Conservation (phyloP, 2,329 filamentous ascomycete species). For the Trichoderma atroviride region DNA sequence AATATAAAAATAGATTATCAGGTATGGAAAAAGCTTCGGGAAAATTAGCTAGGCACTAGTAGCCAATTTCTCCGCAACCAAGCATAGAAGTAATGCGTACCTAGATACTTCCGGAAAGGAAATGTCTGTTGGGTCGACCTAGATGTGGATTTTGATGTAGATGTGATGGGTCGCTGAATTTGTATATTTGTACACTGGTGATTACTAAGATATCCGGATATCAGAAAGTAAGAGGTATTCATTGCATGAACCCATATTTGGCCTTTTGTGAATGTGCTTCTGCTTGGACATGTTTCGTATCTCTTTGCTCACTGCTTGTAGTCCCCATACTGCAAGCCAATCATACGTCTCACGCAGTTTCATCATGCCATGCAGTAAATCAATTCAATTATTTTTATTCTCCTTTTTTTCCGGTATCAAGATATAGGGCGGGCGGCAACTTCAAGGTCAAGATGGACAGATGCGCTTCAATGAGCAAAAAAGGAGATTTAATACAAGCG, state of each 20-base stretch:
- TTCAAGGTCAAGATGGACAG: slow-evolving; percentile 16
- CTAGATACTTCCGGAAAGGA: no score
- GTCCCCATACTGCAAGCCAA: not conserved
- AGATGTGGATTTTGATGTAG: no score
- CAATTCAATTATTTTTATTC: slow-evolving; percentile 12
- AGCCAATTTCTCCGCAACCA: not conserved
- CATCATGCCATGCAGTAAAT: not conserved
- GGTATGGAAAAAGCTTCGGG: no score
- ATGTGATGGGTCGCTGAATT: no score
- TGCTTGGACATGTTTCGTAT: not conserved
- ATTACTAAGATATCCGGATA: no score
- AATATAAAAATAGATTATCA: not conserved
- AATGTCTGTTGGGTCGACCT: no score
- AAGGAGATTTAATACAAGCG: slow-evolving; percentile 47
- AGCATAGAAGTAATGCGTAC: no score
- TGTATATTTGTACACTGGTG: no score
- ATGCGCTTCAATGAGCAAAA: slow-evolving; percentile 34
- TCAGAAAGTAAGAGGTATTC: not conserved
- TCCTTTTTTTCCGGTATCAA: not conserved
- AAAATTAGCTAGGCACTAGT: no score
- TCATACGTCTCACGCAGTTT: not conserved
- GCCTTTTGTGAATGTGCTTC: no score
- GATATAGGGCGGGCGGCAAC: not conserved
- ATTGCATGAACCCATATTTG: not conserved
- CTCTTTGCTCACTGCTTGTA: not conserved